Evolutionary conservation across 257 asterid species (phyloP).

Genomic region (Schizonepeta tenuifolia): DNA sequence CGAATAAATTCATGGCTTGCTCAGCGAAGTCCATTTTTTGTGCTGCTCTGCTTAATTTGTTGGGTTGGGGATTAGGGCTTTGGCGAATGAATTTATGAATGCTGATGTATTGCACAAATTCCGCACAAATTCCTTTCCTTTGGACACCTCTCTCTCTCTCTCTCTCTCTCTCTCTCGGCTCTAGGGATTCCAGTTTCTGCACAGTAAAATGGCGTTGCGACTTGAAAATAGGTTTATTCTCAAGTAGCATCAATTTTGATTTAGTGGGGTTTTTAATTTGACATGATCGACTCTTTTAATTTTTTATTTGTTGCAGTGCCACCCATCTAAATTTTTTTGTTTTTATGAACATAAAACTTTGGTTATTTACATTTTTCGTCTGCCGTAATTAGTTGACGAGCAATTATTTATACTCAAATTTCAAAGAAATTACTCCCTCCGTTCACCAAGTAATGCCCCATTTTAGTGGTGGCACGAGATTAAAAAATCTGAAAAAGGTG

Average conservation of each 20-base stretch:
- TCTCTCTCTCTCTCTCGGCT: background rate
- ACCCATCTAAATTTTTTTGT: too few relatives aligned
- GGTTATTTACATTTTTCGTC: too few relatives aligned
- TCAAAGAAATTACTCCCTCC: too few relatives aligned
- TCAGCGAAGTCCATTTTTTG: constrained; percentile 60
- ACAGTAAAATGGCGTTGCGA: background rate
- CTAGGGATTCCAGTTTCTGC: background rate
- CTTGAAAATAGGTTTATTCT: background rate
- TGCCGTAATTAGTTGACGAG: too few relatives aligned
- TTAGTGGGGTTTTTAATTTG: background rate
- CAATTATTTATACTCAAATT: too few relatives aligned
- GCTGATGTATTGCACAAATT: background rate
- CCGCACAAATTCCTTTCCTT: background rate
- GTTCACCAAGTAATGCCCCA: too few relatives aligned
- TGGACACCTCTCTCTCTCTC: background rate
- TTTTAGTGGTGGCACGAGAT: too few relatives aligned
- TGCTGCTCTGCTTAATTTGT: constrained; percentile 9
- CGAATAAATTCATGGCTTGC: constrained; percentile 66
- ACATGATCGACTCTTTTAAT: too few relatives aligned
- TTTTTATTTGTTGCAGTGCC: too few relatives aligned
- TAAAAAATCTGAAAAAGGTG: too few relatives aligned
- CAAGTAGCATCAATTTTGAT: background rate
- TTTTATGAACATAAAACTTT: too few relatives aligned
- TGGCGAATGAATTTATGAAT: background rate
- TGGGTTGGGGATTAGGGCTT: background rate